These are phyloP conservation scores for Sutorius australiensis DNA, from an alignment of 768 basidiomycete species.

Conservation along the genomic window DNA sequence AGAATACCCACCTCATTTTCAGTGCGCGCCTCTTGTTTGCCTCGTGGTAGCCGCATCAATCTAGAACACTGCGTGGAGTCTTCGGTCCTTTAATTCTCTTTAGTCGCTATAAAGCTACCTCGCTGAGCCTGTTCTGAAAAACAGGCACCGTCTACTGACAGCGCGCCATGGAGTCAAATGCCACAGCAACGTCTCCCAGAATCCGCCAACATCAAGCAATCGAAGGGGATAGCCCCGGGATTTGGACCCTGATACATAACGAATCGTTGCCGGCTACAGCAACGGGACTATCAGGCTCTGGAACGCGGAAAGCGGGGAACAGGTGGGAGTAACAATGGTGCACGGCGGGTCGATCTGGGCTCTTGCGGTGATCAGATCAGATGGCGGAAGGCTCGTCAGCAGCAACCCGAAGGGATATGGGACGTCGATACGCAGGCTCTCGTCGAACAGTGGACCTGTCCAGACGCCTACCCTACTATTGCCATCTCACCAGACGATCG, in stretches of 20 bases:
- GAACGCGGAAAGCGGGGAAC: background rate
- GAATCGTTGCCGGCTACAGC: background rate
- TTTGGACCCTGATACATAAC: background rate
- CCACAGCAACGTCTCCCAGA: background rate
- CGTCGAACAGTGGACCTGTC: background rate
- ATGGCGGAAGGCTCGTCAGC: background rate
- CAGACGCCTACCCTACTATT: background rate
- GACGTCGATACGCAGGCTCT: background rate
- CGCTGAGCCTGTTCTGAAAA: background rate
- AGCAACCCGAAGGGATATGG: background rate
- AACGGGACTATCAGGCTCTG: background rate
- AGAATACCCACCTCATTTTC: no score
- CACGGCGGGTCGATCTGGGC: background rate
- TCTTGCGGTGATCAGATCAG: background rate
- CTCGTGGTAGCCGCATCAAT: background rate
- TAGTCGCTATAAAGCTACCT: background rate
- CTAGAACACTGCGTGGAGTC: background rate
- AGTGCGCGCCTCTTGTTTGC: background rate
- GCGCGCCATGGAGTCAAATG: background rate
- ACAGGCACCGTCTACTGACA: background rate
- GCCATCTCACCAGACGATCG: constrained; percentile 4
- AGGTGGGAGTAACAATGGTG: background rate
- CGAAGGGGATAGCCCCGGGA: background rate
- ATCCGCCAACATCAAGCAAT: background rate
- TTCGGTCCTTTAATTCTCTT: background rate